Percentiles rank a stretch among this genome's conserved stretches.
phyloP scores from a whole-genome alignment of 2,329 filamentous ascomycete genomes.

The Sodiomyces alkalinus region DNA sequence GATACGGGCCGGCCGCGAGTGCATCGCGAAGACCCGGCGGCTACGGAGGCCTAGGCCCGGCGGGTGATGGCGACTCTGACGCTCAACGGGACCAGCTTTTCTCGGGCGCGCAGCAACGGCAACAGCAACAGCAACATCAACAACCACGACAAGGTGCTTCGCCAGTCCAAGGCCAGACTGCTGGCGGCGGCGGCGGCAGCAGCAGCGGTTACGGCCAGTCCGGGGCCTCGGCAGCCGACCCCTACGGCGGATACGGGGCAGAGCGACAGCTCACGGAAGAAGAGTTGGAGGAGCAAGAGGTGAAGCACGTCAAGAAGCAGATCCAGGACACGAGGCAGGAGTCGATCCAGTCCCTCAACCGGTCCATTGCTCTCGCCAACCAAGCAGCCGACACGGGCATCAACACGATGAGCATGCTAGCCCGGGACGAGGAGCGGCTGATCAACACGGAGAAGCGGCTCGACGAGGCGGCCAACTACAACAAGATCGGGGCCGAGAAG shows the following conservation, averaged over 20 bases:
- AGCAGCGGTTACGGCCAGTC: constrained; percentile 7
- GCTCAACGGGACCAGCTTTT: constrained; percentile 50
- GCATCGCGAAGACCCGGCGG: constrained; percentile 32
- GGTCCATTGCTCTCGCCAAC: constrained; percentile 47
- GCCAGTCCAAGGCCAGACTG: constrained; percentile 10
- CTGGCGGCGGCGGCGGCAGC: constrained; percentile 6
- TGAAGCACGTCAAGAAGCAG: constrained; percentile 52
- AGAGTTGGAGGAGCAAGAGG: constrained; percentile 57
- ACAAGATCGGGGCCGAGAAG: constrained; percentile 62
- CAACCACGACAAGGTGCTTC: constrained; percentile 10
- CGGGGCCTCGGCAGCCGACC: constrained; percentile 4
- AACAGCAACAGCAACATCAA: constrained; percentile 20
- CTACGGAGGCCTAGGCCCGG: constrained; percentile 43
- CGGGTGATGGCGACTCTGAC: constrained; percentile 27
- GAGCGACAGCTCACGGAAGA: constrained; percentile 71
- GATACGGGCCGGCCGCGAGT: constrained; percentile 14
- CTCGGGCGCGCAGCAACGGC: constrained; percentile 34
- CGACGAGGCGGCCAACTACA: constrained; percentile 63
- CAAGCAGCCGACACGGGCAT: constrained; percentile 57
- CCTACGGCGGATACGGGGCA: constrained; percentile 44
- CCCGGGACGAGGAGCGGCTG: constrained; percentile 64
- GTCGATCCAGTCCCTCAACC: constrained; percentile 24
- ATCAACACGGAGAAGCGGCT: constrained; percentile 74
- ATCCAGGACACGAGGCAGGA: constrained; percentile 64
- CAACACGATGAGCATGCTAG: constrained; percentile 57